These are phyloP conservation scores for Cucurbitaria berberidis DNA, from an alignment of 2,329 filamentous ascomycete species.

Conservation along the genomic window DNA sequence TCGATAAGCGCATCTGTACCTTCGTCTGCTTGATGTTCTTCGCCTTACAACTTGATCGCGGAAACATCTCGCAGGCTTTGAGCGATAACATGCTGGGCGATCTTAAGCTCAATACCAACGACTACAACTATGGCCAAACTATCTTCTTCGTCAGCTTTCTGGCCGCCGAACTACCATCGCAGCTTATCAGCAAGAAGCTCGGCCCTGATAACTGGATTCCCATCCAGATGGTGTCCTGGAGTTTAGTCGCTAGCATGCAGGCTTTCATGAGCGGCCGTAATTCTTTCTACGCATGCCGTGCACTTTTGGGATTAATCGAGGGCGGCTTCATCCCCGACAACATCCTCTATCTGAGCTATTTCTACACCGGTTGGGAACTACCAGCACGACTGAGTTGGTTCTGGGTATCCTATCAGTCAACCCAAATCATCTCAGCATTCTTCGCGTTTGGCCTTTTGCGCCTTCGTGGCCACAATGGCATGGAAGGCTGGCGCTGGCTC, in stretches of 20 bases:
- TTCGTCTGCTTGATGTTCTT: conserved; percentile 64
- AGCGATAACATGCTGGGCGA: conserved; percentile 45
- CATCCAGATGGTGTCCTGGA: conserved; percentile 52
- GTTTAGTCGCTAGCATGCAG: conserved; percentile 66
- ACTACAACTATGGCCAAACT: conserved; percentile 50
- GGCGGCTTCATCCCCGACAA: conserved; percentile 67
- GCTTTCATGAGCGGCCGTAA: conserved; percentile 65
- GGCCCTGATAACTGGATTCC: conserved; percentile 56
- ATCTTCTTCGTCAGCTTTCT: conserved; percentile 87
- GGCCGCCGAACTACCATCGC: conserved; percentile 54
- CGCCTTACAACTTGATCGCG: conserved; percentile 58
- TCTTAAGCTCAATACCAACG: conserved; percentile 44
- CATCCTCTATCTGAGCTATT: conserved; percentile 74
- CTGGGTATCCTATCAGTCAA: conserved; percentile 70
- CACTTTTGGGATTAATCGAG: conserved; percentile 53
- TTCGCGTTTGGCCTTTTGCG: conserved; percentile 62
- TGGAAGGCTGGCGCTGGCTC: conserved; percentile 64
- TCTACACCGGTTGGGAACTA: conserved; percentile 74
- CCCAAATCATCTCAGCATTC: conserved; percentile 63
- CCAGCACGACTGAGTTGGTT: conserved; percentile 71
- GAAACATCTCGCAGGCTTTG: conserved; percentile 52
- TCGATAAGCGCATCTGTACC: conserved; percentile 58
- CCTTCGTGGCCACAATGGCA: conserved; percentile 55
- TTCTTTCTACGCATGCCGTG: conserved; percentile 53
- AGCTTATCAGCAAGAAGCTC: conserved; percentile 55